Evolutionary conservation across 345 rosid species (phyloP), one percentile per base, ranked within the genome.

Genomic region (Gossypium anomalum): DNA sequence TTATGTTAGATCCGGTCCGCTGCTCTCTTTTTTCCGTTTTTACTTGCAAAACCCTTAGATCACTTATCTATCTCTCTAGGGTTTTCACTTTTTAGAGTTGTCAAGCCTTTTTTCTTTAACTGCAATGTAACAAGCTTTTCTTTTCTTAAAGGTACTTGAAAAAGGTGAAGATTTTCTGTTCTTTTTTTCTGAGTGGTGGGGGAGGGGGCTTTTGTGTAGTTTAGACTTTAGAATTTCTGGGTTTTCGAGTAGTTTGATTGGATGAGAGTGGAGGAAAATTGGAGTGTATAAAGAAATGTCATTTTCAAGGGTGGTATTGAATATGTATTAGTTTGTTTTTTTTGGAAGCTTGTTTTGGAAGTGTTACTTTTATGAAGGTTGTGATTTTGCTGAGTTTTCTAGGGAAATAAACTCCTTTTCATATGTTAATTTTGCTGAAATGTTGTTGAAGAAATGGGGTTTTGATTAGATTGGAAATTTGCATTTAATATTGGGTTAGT

Each of bases 1-100:
- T 19, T 70, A 14, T 4, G 77, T 62, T 68, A 87, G 87, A 83
- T 85, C 91, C 83, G 75, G 38, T 34, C 38, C 38, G 38, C 75
- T 57, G 75, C 74, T 78, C 12, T 47, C 75, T 70, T 56, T 53
- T 6, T 45, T 34, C 38, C 14, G 9, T 64, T 64, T 41, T 19
- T 61, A 51, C 20, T 47, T 71, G 52, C 41, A 77, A 77, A 55
- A 2, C 82, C 82, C 85, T 85, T 84, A 74, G 84, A 80, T 82
- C 81, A 69, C 70, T 82, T 66, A 10, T 57, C 38, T 15, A 52
- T 16, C 75, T 27, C 45, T 71, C 44, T 41, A 15, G 4, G 22
- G 23, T 62, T 75, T 61, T 57, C 66, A 52, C 59, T 55, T 53
- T 53, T 52, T 52, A 34, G 51, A 60, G 71, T 29, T 78, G 20